Base-by-base conservation (phyloP, 2,329 filamentous ascomycete genomes). In the Arachnopeziza araneosa region DNA sequence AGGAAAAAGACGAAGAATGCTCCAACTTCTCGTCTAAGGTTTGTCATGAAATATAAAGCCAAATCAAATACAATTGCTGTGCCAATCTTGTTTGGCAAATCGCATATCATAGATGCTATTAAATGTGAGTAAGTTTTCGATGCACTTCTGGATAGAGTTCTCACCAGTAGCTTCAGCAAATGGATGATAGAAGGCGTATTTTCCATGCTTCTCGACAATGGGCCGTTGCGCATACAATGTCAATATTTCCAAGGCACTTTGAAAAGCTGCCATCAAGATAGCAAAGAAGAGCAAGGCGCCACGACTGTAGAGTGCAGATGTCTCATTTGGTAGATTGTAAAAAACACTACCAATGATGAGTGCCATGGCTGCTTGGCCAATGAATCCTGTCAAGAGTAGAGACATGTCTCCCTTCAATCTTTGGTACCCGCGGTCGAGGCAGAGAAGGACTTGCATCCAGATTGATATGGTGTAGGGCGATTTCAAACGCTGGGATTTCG, bases 171-270 rank as follows among this genome's bases (percentile, higher is more conserved):
- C 61, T 58, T 96, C 91, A n/a, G 91, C 89, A 12, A 89, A 92
- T 0, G 92, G 91, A 69, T 96, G 92, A 68, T 96, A 96, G n/a
- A 96, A 80, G 19, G 91, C 91, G 71, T 96, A 96, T 60, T 89
- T 85, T 23, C 56, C 50, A 48, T 58, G 91, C 90, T 79, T 97
- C 24, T 96, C 91, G 62, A 97, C 91, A 68, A 96, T 96, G 1
- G 90, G 89, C 48, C 93, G 88, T 82, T 96, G 92, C 1, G 90
- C 84, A 71, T 95, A 97, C 4, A 96, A 81, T 0, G 90, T 92
- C 36, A 95, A 75, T 71, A 96, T 95, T 80, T 88, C 85, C 19
- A 83, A 72, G 53, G 82, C 80, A 67, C 80, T 83, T 63, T 79
- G 78, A 67, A 88, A 87, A 24, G 84, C 86, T 69, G 86, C 87